Base-by-base conservation (phyloP, 768 basidiomycete species). In the Podaxis sp. region DNA sequence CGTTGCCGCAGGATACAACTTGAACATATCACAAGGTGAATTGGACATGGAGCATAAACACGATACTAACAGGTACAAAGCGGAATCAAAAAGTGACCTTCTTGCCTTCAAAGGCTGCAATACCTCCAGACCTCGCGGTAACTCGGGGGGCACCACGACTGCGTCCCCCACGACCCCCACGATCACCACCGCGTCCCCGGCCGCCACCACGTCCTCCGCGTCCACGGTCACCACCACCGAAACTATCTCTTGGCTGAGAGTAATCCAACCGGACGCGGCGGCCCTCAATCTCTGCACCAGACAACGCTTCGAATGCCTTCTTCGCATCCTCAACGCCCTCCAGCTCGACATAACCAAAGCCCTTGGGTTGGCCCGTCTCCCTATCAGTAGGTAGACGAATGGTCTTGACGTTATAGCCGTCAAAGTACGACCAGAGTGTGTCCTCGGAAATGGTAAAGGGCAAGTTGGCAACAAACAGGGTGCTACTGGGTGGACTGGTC, bases 271-370 rank as follows among this genome's bases (percentile, higher is more conserved):
- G 83, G 63, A 96, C 78, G 28, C 75, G 66, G 55, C 97, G 85
- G 4, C 96, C 96, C 35, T 87, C 90, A 53, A 97, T 80, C 61
- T 95, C 91, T 60, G 78, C 73, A 35, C 92, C 91, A 42, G 82
- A 80, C 27, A 84, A 79, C 3, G 82, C 84, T 66, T 82, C 85
- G 62, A 86, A 84, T 2, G 96, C 96, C 70, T 87, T 88, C 76
- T 87, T 88, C 10, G 97, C 91, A 57, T 82, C 76, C 27, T 87
- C 90, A 40, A 93, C 68, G 66, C 89, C 87, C 65, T 88, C 84
- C 74, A 95, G 97, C 74, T 98, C 94, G 69, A 99, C 91, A 74
- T 98, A 98, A 21, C 88, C 97, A 74, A 96, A 98, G 68, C 97
- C 97, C 74, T 98, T 98, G 50, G 92, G 88, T 63, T 80, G 82